Evolutionary conservation across 202 grass and related monocot species (phyloP).

Genomic region (Schoenoplectus tabernaemontani): DNA sequence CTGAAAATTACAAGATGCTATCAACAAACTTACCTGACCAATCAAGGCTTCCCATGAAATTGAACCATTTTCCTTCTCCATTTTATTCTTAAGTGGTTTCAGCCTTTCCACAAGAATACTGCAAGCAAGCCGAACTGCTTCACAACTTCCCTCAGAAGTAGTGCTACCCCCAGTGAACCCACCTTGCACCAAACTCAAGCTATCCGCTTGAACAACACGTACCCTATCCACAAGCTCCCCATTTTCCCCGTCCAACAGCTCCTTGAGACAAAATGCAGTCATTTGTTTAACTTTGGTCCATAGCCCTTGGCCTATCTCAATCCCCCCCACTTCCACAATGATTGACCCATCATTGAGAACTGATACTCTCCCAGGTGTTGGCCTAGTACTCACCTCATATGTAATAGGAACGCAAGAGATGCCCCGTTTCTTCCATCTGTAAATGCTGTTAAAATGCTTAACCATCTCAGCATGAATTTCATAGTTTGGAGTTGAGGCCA

Average conservation of each 20-base stretch:
- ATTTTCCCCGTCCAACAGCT: conserved; percentile 31
- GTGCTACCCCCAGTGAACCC: conserved; percentile 61
- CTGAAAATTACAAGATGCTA: background rate
- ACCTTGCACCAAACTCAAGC: conserved; percentile 63
- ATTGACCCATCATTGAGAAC: conserved; percentile 75
- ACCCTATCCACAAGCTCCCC: conserved; percentile 43
- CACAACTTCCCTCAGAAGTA: conserved; percentile 66
- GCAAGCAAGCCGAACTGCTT: conserved; percentile 52
- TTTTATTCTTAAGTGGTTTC: conserved; percentile 53
- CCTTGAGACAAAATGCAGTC: conserved; percentile 47
- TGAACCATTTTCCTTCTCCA: conserved; percentile 20
- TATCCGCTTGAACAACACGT: conserved; percentile 67
- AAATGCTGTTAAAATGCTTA: conserved; percentile 40
- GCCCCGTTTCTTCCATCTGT: conserved; percentile 67
- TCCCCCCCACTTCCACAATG: conserved; percentile 69
- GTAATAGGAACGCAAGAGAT: conserved; percentile 75
- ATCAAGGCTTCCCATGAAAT: conserved; percentile 58
- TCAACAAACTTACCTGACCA: conserved; percentile 33
- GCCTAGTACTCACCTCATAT: conserved; percentile 29
- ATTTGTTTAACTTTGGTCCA: conserved; percentile 90
- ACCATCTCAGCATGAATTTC: conserved; percentile 16
- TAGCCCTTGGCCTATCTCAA: conserved; percentile 77
- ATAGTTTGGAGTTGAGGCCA: conserved; percentile 53
- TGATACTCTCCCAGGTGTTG: conserved; percentile 71
- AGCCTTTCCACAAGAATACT: conserved; percentile 43